Base-by-base conservation (phyloP, 192 early-diverging fungal genomes). In the Mortierella claussenii region DNA sequence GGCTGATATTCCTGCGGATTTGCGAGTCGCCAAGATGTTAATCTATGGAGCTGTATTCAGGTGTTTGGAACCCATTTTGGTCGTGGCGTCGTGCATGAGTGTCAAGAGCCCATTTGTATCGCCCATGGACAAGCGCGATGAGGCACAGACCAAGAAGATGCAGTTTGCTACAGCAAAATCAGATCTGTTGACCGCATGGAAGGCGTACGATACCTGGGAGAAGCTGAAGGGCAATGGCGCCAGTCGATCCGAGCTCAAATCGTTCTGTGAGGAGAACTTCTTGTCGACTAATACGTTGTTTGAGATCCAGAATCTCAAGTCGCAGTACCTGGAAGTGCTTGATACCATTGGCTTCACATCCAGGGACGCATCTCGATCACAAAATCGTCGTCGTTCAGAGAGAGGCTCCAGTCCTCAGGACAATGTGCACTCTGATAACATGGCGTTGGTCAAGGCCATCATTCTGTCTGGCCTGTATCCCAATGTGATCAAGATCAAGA, bases 381-480 rank as follows among this genome's bases (percentile, higher is more conserved):
- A 42, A 43, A 23, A 64, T 23, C 65, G 69, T 43, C 64, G 52
- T 15, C 55, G 58, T 28, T 40, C 55, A 20, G 58, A 67, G 28
- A 59, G 51, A 20, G 60, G 51, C 44, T 61, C 74, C 4, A 32
- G 42, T 5, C 82, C 75, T 7, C 12, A 69, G 18, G 75, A 80
- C 34, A 91, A 90, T 68, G 47, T 44, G 1, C 81, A 92, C 64
- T 73, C 88, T 6, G 63, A 82, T 0, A 81, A 88, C 17, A 78
- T 68, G 36, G 81, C 83, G 40, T 66, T 97, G 12, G 75, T 96
- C 26, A 92, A 92, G 55, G 85, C 89, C 1, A 83, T 91, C 17
- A 47, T 97, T 9, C 80, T 92, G 32, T 93, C 93, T 31, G 95
- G 94, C 11, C 65, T 97, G 45, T 93, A 91, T 55, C 94, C 94